phyloP scores from a whole-genome alignment of 2,329 filamentous ascomycete species.

The Aspergillus caelatus region DNA sequence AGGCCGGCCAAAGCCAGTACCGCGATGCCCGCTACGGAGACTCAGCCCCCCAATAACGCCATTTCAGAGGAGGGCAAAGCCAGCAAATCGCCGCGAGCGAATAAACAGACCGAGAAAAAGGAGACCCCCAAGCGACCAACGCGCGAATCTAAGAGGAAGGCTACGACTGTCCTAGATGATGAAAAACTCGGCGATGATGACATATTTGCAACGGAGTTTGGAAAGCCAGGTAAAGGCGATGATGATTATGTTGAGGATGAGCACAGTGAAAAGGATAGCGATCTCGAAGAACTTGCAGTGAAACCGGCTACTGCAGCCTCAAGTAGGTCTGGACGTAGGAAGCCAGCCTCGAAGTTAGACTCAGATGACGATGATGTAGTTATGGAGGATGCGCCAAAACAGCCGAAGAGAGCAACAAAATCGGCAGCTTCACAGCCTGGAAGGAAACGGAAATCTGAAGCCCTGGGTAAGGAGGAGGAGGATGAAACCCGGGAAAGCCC shows the following conservation, averaged over 20 bases:
- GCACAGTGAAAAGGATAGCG: slow-evolving; percentile 54
- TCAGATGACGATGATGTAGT: slow-evolving; percentile 52
- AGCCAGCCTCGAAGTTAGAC: slow-evolving; percentile 32
- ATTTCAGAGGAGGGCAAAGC: slow-evolving; percentile 6
- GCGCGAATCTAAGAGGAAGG: slow-evolving; percentile 33
- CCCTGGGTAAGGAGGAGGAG: slow-evolving; percentile 52
- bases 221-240: slow-evolving; percentile 62
- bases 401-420: slow-evolving; percentile 52
- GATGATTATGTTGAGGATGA: slow-evolving; percentile 72
- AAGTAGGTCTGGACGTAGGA: slow-evolving; percentile 45
- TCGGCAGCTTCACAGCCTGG: slow-evolving; percentile 36
- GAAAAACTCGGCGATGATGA: slow-evolving; percentile 74
- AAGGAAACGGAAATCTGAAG: slow-evolving; percentile 62
- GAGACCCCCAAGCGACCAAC: slow-evolving; percentile 20
- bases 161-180: slow-evolving; percentile 57
- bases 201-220: slow-evolving; percentile 76
- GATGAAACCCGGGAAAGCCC: slow-evolving; percentile 62
- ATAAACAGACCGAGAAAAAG: slow-evolving; percentile 52
- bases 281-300: slow-evolving; percentile 65
- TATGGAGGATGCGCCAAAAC: slow-evolving; percentile 54
- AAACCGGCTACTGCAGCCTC: slow-evolving; percentile 60
- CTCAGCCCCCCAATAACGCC: slow-evolving; percentile 19
- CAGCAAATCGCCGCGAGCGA: slow-evolving; percentile 30
- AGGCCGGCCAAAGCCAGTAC: slow-evolving; percentile 41
- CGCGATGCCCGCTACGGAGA: slow-evolving; percentile 21